Base-by-base conservation (phyloP, 2,329 filamentous ascomycete species). In the Neopestalotiopsis sp. region DNA sequence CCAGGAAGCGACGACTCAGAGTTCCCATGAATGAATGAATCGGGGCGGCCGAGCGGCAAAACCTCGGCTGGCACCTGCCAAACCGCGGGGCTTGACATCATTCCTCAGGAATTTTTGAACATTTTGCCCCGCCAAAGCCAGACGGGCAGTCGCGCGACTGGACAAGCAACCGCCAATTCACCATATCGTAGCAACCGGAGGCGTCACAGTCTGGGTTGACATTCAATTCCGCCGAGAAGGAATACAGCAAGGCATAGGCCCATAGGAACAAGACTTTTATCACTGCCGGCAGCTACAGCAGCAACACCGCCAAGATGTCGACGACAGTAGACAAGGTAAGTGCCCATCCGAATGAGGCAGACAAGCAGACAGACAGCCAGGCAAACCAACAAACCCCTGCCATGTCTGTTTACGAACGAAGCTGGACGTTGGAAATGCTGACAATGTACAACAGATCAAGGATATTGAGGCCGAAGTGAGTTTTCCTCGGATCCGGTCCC, bases 291-390 rank as follows among this genome's bases (percentile, higher is more conserved):
- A 28, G 17, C 45, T 17, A n/a, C 7, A 52, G 45, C 45, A 52
- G 45, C 52, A 59, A 56, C 20, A 67, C 65, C 52, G 79, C 80
- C 86, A 92, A 82, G 78, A 98, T 98, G 96, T 88, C 95, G 88
- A 98, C 95, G 71, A 98, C 95, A 57, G 94, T 98, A 81, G 95
- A 98, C 78, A 98, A 98, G 92, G 94, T 93, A 80, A 74, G 88
- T 60, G n/a, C 13, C 32, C 12, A 32, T 30, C 17, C 34, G 14
- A 59, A n/a, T 30, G 13, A 28, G 28, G n/a, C 34, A 38, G 34
- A 38, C 34, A 38, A 3, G 2, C 34, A 38, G 34, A 38, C 34
- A 38, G 24, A 28, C 24, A 28, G 24, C 24, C 24, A 28, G 24
- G 3, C 24, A 28, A 28, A 28, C 24, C 4, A 38, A 38, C 34